Evolutionary conservation across 139 green algal species (phyloP), one percentile per base, ranked within the genome.

Genomic region (Chlamydomonas applanata): DNA sequence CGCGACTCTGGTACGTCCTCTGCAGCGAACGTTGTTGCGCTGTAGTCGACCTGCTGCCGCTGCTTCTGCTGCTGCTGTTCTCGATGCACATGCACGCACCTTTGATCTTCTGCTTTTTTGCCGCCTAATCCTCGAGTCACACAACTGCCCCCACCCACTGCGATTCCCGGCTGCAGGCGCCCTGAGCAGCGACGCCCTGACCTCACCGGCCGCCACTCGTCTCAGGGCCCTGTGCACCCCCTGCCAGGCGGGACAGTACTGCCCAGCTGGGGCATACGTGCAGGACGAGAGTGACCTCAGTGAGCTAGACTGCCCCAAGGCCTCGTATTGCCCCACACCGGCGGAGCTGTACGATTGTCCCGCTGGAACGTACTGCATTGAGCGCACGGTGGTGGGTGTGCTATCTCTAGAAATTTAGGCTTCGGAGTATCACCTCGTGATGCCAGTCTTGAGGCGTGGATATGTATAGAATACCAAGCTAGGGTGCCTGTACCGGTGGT

Each of bases 311-410:
- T 89, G 83, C 74, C 71, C 74, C 3, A 19, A 36, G 2, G 83
- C 79, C 3, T 71, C 25, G 35, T 84, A 76, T 62, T 89, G 83
- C 71, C 77, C 74, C 49, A 79, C 71, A 0, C 83, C 83, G 0
- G 63, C 49, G 1, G 20, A 53, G 32, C 17, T 44, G 22, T 17
- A 57, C 3, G 5, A 30, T 0, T 89, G 83, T 56, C 77, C 75
- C 4, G 49, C 79, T 2, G 83, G 83, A 16, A 59, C 36, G 0
- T 88, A 81, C 64, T 88, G 83, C 45, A 35, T 77, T 1, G 53
- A 2, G 16, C 46, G 74, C 22, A 62, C 78, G 1, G 40, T 70
- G 17, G 22, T 32, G 13, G 16, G 62, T 61, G 20, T 9, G 9
- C n/a, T n/a, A n/a, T n/a, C n/a, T n/a, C n/a, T n/a, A n/a, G n/a